phyloP scores from a whole-genome alignment of 352 stramenopile genomes.

The Pythium sukuiense region DNA sequence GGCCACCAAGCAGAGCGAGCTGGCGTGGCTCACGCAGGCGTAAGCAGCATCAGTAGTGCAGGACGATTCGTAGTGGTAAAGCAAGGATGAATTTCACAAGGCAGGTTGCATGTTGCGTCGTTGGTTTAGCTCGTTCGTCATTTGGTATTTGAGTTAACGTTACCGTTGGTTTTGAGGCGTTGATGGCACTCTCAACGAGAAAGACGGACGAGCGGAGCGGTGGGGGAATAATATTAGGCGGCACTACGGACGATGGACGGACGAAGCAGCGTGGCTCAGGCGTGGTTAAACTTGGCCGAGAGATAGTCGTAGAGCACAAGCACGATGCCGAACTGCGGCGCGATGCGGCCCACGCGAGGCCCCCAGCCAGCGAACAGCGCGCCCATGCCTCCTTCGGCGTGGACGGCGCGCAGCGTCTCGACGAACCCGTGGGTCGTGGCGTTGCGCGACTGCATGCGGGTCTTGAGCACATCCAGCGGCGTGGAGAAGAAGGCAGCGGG shows the following conservation, averaged over 20 bases:
- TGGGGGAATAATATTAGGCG: background rate
- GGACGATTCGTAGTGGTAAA: background rate
- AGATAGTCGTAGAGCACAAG: slow-evolving; percentile 83
- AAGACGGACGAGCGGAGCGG: background rate
- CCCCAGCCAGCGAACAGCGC: slow-evolving; percentile 73
- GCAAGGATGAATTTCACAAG: background rate
- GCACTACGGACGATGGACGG: background rate
- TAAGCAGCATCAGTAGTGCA: background rate
- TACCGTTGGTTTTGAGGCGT: background rate
- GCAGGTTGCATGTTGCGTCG: background rate
- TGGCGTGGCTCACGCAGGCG: slow-evolving; percentile 45
- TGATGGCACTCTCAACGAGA: background rate
- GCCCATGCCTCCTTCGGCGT: slow-evolving; percentile 45
- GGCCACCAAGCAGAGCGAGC: slow-evolving; percentile 34
- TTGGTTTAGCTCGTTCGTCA: background rate
- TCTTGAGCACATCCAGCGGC: slow-evolving; percentile 78
- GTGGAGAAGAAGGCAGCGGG: slow-evolving; percentile 77
- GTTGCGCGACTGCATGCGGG: slow-evolving; percentile 72
- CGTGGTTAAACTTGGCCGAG: slow-evolving; percentile 52
- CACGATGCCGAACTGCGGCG: slow-evolving; percentile 82
- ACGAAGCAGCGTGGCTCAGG: background rate
- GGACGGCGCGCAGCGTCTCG: slow-evolving; percentile 54
- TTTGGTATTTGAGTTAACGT: background rate
- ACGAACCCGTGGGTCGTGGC: slow-evolving; percentile 45
- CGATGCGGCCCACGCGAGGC: slow-evolving; percentile 70